Conservation (phyloP, 129 eudicot genomes). For the Heracleum sosnowskyi region DNA sequence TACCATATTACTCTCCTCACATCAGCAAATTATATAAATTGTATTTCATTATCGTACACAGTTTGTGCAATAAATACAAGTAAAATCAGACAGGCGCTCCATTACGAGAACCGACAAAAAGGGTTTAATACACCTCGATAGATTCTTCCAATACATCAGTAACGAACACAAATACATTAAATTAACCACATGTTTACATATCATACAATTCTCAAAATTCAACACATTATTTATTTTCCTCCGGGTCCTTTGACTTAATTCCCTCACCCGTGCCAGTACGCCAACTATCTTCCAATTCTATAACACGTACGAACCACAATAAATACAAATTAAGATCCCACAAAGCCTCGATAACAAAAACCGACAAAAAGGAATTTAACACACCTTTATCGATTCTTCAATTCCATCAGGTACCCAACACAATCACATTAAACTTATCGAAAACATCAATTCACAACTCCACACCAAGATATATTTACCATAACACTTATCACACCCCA, state of each 20-base stretch:
- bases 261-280: background rate
- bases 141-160: background rate
- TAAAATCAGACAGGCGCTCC: background rate
- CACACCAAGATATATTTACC: background rate
- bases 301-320: background rate
- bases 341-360: background rate
- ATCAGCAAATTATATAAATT: background rate
- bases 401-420: background rate
- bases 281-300: background rate
- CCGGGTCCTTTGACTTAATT: background rate
- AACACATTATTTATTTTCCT: background rate
- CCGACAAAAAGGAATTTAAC: background rate
- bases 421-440: background rate
- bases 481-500: background rate
- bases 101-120: background rate
- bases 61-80: background rate
- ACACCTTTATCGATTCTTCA: background rate
- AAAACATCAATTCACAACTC: background rate
- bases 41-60: background rate
- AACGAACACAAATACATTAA: background rate
- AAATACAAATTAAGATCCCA: background rate
- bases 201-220: background rate
- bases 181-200: background rate
- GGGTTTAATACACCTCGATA: background rate
- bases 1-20: background rate